Conservation (phyloP, 2,329 filamentous ascomycete genomes). For the Blastomyces gilchristii region DNA sequence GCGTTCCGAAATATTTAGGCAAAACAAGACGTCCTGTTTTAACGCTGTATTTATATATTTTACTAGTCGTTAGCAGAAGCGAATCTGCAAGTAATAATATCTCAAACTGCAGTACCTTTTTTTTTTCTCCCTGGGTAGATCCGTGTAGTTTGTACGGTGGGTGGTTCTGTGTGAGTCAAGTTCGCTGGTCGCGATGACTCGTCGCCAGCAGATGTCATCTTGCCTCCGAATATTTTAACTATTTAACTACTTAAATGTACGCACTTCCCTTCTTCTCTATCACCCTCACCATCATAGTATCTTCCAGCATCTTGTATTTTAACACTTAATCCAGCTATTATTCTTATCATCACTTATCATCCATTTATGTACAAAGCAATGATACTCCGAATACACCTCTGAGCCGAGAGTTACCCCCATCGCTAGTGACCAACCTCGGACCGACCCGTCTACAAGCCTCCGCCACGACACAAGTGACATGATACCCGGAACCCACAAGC, state of each 20-base stretch:
- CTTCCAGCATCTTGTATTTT: constrained; percentile 4
- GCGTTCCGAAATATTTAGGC: neutral
- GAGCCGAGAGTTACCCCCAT: neutral
- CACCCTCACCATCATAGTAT: neutral
- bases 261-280: neutral
- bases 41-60: neutral
- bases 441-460: neutral
- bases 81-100: neutral
- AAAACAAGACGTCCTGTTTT: neutral
- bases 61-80: neutral
- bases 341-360: neutral
- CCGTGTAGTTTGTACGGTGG: neutral
- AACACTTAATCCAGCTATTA: constrained; percentile 1
- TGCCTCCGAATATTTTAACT: no score
- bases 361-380: constrained; percentile 11
- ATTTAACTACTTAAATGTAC: neutral
- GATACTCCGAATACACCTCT: constrained; percentile 13
- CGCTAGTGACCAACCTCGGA: neutral
- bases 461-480: constrained; percentile 21
- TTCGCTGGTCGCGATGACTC: neutral
- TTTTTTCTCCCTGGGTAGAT: neutral
- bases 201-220: neutral
- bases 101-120: neutral
- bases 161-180: neutral
- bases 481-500: constrained; percentile 41